Evolutionary conservation across 2,329 filamentous ascomycete genomes (phyloP).

Genomic region (Penicillium verrucosum): DNA sequence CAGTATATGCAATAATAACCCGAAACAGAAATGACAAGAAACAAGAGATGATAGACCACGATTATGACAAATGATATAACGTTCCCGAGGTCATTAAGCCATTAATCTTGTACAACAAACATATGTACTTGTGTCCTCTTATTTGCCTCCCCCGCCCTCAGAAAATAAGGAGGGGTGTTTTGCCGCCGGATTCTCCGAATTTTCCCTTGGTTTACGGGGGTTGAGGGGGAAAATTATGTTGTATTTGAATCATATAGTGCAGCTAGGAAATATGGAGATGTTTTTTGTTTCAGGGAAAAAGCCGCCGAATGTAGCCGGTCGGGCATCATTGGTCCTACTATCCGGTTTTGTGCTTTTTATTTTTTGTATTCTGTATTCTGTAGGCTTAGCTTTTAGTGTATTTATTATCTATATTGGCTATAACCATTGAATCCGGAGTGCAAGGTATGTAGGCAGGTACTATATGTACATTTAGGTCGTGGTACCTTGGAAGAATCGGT

Average conservation of each 20-base stretch:
- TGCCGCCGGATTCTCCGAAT: neutral
- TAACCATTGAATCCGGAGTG: neutral
- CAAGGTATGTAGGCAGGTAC: neutral
- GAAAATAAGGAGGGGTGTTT: neutral
- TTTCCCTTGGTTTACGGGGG: neutral
- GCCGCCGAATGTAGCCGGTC: constrained; percentile 10
- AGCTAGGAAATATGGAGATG: neutral
- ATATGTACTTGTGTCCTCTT: neutral
- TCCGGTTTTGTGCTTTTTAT: neutral
- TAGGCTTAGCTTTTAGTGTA: neutral
- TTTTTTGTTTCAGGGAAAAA: neutral
- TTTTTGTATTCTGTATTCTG: neutral
- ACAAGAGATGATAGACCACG: neutral
- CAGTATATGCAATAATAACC: neutral
- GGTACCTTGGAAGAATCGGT: neutral
- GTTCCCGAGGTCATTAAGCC: neutral
- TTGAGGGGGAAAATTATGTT: neutral
- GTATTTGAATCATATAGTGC: neutral
- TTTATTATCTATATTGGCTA: neutral
- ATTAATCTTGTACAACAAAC: neutral
- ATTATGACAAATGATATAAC: neutral
- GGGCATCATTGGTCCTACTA: neutral
- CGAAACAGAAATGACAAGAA: neutral
- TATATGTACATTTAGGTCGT: neutral
- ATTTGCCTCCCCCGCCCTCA: constrained; percentile 5